Evolutionary conservation across 306 rosid genomes (phyloP), one percentile per base, ranked within the genome.

Genomic region (Begonia masoniana): DNA sequence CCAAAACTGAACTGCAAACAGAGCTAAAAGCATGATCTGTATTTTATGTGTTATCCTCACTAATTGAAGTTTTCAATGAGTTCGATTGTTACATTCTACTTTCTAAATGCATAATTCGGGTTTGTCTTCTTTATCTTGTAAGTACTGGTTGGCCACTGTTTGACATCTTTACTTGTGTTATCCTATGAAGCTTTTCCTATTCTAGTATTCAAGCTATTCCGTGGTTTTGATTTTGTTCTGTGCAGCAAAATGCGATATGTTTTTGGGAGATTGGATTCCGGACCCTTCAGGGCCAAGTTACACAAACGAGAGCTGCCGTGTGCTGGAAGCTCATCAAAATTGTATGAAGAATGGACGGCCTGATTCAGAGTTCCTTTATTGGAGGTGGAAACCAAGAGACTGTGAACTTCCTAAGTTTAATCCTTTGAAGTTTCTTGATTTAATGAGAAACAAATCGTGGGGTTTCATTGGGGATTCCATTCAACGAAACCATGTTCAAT

Each of bases 401-500:
- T 89, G 95, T 65, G 61, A 71, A 10, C 19, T 89, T 8, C 79
- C 85, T 16, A 80, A 64, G 71, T 85, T 89, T 64, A 63, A 64
- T 67, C 72, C 94, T 3, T 13, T 12, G 13, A 76, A 62, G 26
- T 85, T 89, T 68, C 87, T 89, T 53, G 42, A 64, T 68, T 62
- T 70, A 5, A 84, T 84, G 95, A 82, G 76, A 65, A 50, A 74
- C 55, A 82, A 71, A 64, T 72, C 76, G 51, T 82, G 75, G 83
- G 85, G 80, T 10, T 89, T 89, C 59, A 55, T 82, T 9, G 94
- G 95, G 2, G 95, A 82, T 74, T 89, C 97, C 64, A 89, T 89
- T 52, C 79, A 85, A 10, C 81, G 87, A 9, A 88, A 88, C 69
- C 95, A 84, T 51, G 84, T 78, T 6, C 95, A 84, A 57, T 84